Base-by-base conservation (phyloP, 2,329 filamentous ascomycete genomes). In the Teratosphaeria epicoccoides region DNA sequence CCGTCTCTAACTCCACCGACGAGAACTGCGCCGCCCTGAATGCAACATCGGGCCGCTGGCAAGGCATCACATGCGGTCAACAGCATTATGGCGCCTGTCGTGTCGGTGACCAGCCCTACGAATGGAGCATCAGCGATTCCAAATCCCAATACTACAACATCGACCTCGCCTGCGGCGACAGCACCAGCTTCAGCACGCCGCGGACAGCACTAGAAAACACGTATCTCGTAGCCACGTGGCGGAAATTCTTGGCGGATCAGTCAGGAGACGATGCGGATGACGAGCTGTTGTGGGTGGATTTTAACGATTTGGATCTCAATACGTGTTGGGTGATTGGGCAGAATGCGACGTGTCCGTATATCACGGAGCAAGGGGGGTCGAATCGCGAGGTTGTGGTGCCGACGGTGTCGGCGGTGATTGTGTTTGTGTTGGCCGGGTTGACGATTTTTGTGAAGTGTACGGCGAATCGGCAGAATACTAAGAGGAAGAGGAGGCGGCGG, bases 401-500 rank as follows among this genome's bases (percentile, higher is more conserved):
- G 2, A 78, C 77, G 0, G 75, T 85, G 22, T 81, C 80, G 1
- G 79, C 77, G 4, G 72, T 85, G 4, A 77, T 85, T 22, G 78
- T 85, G 1, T 73, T 83, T 46, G 69, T 83, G 17, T 65, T 83
- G n/a, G 75, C 79, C 0, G 76, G 74, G 0, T 63, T 84, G 61
- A 84, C 80, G 0, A 64, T 83, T 11, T 80, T 84, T 56, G 76
- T 81, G 47, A 85, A 85, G 61, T 82, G 79, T 61, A 81, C 80
- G 55, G 75, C 79, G 4, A 83, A 84, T 63, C 66, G 81, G 53
- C 72, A 74, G 56, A 72, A 74, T 46, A 74, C 73, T 60, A 73
- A 76, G 59, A 71, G 78, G 53, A 68, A 40, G 33, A 40, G 67
- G 46, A 70, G 72, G 53, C 66, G 71, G 49, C 63, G 68, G 52